phyloP scores from a whole-genome alignment of 768 basidiomycete species.

The Plicaturopsis crispa region DNA sequence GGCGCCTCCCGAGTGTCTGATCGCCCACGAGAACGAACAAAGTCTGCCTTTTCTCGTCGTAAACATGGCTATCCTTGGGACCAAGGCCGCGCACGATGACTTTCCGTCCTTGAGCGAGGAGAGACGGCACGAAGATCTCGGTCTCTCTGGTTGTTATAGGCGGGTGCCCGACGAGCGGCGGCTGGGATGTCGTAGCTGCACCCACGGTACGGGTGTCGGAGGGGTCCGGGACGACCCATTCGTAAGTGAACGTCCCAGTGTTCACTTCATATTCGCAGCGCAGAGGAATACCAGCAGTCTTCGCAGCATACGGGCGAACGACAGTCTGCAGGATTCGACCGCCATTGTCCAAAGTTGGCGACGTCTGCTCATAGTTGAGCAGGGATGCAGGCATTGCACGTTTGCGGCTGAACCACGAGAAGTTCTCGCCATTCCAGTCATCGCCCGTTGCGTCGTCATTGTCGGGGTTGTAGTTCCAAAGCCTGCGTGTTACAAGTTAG shows the following conservation, averaged over 20 bases:
- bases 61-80: slow-evolving; percentile 39
- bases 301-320: slow-evolving; percentile 88
- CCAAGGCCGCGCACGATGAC: slow-evolving; percentile 52
- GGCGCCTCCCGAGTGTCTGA: slow-evolving; percentile 33
- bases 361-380: slow-evolving; percentile 51
- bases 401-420: slow-evolving; percentile 80
- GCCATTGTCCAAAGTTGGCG: slow-evolving; percentile 76
- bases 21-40: slow-evolving; percentile 53
- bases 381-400: slow-evolving; percentile 50
- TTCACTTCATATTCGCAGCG: slow-evolving; percentile 73
- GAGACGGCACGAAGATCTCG: slow-evolving; percentile 75
- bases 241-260: slow-evolving; percentile 55
- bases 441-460: slow-evolving; percentile 80
- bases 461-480: slow-evolving; percentile 93
- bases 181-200: slow-evolving; percentile 19
- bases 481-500: slow-evolving; percentile 30
- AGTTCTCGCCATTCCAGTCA: slow-evolving; percentile 95
- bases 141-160: slow-evolving; percentile 52
- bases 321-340: slow-evolving; percentile 69
- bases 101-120: slow-evolving; percentile 47
- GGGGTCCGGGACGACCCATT: slow-evolving; percentile 45
- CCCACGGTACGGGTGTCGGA: slow-evolving; percentile 6
- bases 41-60: slow-evolving; percentile 68
- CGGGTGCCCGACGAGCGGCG: slow-evolving; percentile 32
- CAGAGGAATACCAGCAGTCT: slow-evolving; percentile 80